These are phyloP conservation scores for Meredithiella fracta DNA, from an alignment of 2,329 filamentous ascomycete genomes.

Conservation along the genomic window DNA sequence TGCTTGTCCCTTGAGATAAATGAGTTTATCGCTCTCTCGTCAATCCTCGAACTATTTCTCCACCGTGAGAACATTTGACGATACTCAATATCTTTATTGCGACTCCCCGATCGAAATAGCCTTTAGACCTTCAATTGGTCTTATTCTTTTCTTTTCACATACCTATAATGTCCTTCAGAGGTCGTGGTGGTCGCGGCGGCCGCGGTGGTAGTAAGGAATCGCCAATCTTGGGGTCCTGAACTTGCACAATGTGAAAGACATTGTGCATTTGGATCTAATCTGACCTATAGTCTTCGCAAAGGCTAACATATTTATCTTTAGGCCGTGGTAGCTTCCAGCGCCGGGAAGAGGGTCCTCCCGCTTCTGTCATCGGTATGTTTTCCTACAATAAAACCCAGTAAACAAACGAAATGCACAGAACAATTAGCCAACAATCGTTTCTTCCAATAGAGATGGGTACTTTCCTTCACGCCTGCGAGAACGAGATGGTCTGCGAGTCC, in stretches of 20 bases:
- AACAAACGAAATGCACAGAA: not conserved
- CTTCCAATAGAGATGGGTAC: constrained; percentile 61
- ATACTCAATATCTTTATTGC: not conserved
- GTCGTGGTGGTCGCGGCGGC: constrained; percentile 22
- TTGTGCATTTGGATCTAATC: not conserved
- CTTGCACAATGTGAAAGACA: not conserved
- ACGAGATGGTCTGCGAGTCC: constrained; percentile 94
- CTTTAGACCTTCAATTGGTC: not conserved
- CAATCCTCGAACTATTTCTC: not conserved
- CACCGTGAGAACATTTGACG: not conserved
- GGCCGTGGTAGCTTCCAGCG: constrained; percentile 26
- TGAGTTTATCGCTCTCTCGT: constrained; percentile 8
- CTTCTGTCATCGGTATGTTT: constrained; percentile 23
- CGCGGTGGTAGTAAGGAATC: constrained; percentile 24
- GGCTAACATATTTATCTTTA: constrained; percentile 7
- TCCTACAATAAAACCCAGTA: not conserved
- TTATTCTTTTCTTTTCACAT: constrained; percentile 4
- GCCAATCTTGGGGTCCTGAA: constrained; percentile 1
- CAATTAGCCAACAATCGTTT: constrained; percentile 1
- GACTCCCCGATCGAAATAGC: not conserved
- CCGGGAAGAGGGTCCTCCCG: constrained; percentile 26
- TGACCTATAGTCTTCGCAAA: not conserved
- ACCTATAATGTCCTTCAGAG: constrained; percentile 25
- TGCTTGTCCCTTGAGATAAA: not conserved
- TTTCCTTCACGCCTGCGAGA: constrained; percentile 88